Evolutionary conservation across 441 rosid genomes (phyloP).

Genomic region (Euphorbia celastroides): DNA sequence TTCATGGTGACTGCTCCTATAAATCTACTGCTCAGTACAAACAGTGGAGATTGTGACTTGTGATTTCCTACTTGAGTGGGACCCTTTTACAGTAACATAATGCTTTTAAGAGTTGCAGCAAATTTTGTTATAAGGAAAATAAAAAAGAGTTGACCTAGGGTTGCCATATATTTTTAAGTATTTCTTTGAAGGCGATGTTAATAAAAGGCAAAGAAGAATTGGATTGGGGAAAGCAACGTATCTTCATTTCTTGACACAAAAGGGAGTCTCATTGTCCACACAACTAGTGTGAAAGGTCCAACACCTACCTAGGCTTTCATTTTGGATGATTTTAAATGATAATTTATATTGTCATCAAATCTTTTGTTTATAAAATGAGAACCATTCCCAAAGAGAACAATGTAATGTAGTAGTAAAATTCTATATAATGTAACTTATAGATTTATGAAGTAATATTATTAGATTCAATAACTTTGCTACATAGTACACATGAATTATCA

Average conservation of each 20-base stretch:
- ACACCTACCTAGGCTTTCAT: neutral
- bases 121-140: no score
- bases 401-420: no score
- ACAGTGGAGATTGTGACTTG: conserved; percentile 7
- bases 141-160: neutral
- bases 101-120: no score
- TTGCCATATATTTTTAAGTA: neutral
- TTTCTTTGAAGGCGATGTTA: neutral
- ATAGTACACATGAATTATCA: no score
- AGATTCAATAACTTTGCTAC: no score
- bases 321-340: neutral
- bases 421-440: no score
- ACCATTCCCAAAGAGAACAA: no score
- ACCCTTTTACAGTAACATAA: neutral
- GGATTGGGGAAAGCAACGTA: neutral
- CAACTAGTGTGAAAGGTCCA: neutral
- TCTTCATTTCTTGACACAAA: neutral
- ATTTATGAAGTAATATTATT: no score
- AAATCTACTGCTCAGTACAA: neutral
- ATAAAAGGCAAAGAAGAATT: conserved; percentile 2
- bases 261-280: conserved; percentile 3
- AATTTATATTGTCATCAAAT: no score
- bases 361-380: no score
- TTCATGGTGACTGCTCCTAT: neutral
- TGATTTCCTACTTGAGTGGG: conserved; percentile 5